Evolutionary conservation across 1,284 basidiomycete genomes (phyloP), one percentile per base, ranked within the genome.

Genomic region (Thecaphora frezii): DNA sequence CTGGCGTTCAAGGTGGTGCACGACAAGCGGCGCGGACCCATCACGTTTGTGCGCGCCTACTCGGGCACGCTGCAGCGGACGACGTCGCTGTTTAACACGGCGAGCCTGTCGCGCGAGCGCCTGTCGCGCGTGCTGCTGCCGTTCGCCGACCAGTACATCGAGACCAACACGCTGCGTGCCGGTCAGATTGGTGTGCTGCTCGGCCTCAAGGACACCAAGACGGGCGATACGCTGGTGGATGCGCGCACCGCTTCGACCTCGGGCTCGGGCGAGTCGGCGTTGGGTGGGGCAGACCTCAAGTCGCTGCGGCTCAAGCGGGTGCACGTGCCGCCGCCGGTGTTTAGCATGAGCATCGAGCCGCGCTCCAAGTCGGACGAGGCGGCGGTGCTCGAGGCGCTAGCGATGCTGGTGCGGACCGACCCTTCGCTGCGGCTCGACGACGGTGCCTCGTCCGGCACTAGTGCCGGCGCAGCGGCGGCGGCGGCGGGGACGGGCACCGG

Each of bases 1-100:
- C 82, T 93, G 22, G 91, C 89, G 1, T 93, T 91, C 89, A 93
- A 93, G 76, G 90, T 93, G 19, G 84, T 83, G 23, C 92, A 89
- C 88, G 89, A 93, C 76, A 87, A 86, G 62, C 85, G 85, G 57
- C 85, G 84, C 63, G 91, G 91, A 16, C 93, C 91, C 86, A 90
- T 92, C 86, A 93, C 91, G 0, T 93, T 91, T 74, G 87, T 93
- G 33, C 84, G 91, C 23, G 85, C 93, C 22, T 93, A 93, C 76
- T 90, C 90, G 51, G 90, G 90, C 87, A 70, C 58, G 12, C 50
- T 65, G 16, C 67, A 52, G 1, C 66, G 91, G 86, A 88, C 25
- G 33, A 87, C 88, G 51, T 86, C 81, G 45, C 77, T 92, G n/a
- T 77, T 86, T 44, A 91, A 91, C 62, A 83, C 85, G 1, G 87